Base-by-base conservation (phyloP, 192 early-diverging fungal genomes). In the Coemansia sp. region DNA sequence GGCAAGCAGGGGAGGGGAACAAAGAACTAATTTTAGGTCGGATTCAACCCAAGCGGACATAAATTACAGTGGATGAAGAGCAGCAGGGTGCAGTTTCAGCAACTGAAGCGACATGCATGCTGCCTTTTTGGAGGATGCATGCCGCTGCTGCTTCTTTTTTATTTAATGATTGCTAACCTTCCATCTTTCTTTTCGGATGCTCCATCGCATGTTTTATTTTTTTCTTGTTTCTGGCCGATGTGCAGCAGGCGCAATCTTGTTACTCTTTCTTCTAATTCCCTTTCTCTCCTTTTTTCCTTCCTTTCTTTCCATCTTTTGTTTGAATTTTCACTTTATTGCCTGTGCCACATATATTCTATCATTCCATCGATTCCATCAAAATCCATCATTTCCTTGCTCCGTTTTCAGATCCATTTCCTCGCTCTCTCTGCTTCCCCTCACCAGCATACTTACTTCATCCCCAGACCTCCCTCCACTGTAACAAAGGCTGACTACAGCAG, bases 111-210 rank as follows among this genome's bases (percentile, higher is more conserved):
- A 12, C 22, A 26, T 54, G 51, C 51, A 54, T 26, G 21, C 19
- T 21, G 18, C 6, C 19, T 54, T 49, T 49, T 26, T 26, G 26
- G 26, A 26, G 26, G 26, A 3, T 26, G 26, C 26, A 26, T 26
- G 26, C 47, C 47, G 15, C 47, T n/a, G 22, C 6, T 54, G 19
- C 9, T 22, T 3, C 51, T 54, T 21, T 54, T 10, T 21, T 21
- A 26, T 26, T 26, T 26, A 26, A 26, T 26, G 26, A 26, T 26
- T 21, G 21, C 19, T 8, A 21, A 9, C 40, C 61, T 63, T 63
- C 62, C 46, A 63, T 63, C 62, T 48, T 22, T 48, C 32, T 15
- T 13, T 62, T 42, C 15, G 22, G 62, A 41, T 40, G 47, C 40
- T 51, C 41, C 48, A 51, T 63, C 19, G 8, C 26, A 41, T 36